Conservation (phyloP, 768 basidiomycete genomes). For the Mycena galopus region DNA sequence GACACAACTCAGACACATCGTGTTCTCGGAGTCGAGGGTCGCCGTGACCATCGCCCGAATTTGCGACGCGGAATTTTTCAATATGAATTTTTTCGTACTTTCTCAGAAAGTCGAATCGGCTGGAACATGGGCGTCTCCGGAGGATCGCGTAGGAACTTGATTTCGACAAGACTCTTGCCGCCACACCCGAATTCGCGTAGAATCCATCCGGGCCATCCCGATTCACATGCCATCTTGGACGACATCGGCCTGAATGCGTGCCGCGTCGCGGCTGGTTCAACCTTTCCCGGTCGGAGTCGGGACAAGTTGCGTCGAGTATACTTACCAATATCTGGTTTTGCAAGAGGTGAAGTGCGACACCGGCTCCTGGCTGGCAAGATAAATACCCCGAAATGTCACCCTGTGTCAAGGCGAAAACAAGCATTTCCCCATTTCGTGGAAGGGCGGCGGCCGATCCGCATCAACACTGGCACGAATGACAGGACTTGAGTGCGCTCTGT, state of each 20-base stretch:
- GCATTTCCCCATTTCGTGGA: neutral
- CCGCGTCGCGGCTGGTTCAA: neutral
- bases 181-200: neutral
- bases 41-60: too few relatives aligned
- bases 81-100: too few relatives aligned
- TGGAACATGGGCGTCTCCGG: too few relatives aligned
- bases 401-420: neutral
- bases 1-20: too few relatives aligned
- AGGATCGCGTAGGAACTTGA: neutral
- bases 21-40: too few relatives aligned
- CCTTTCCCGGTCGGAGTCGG: too few relatives aligned
- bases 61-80: too few relatives aligned
- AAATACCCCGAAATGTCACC: neutral
- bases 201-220: neutral
- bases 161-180: neutral
- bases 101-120: too few relatives aligned
- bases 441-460: neutral
- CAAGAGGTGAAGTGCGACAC: neutral
- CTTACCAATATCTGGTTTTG: neutral
- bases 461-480: neutral
- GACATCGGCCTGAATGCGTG: neutral
- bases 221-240: neutral
- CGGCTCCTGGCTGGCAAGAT: neutral
- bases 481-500: neutral
- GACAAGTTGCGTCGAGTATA: neutral